Evolutionary conservation across 306 rosid species (phyloP).

Genomic region (Echinosophora koreensis): DNA sequence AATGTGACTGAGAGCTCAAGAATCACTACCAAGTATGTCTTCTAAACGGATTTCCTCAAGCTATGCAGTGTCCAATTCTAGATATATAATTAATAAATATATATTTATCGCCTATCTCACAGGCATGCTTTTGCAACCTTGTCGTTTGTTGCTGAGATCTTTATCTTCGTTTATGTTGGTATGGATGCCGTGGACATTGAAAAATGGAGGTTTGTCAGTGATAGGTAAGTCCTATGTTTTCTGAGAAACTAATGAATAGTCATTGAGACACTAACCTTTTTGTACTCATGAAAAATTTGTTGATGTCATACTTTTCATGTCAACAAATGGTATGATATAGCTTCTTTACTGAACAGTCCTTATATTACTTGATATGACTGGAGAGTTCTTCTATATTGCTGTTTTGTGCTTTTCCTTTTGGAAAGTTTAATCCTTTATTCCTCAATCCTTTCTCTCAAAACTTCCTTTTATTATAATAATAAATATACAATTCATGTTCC

Average conservation of each 20-base stretch:
- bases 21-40: constrained; percentile 87
- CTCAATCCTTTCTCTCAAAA: not conserved
- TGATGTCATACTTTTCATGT: constrained; percentile 13
- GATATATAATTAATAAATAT: constrained; percentile 27
- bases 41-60: constrained; percentile 32
- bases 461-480: constrained; percentile 10
- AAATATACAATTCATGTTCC: constrained; percentile 12
- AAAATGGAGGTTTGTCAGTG: constrained; percentile 92
- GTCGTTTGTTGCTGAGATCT: constrained; percentile 90
- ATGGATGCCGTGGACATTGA: constrained; percentile 99
- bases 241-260: not conserved
- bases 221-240: constrained; percentile 65
- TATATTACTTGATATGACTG: not conserved
- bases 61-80: constrained; percentile 39
- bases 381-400: constrained; percentile 3
- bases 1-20: constrained; percentile 95
- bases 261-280: constrained; percentile 31
- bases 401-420: constrained; percentile 1
- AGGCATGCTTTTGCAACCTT: constrained; percentile 97
- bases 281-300: not conserved
- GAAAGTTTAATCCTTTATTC: not conserved
- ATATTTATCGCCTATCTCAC: constrained; percentile 39
- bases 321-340: constrained; percentile 26
- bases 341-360: constrained; percentile 23
- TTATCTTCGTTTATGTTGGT: constrained; percentile 95